Base-by-base conservation (phyloP, 116 monocot genomes). In the Dioscorea cayenensis region DNA sequence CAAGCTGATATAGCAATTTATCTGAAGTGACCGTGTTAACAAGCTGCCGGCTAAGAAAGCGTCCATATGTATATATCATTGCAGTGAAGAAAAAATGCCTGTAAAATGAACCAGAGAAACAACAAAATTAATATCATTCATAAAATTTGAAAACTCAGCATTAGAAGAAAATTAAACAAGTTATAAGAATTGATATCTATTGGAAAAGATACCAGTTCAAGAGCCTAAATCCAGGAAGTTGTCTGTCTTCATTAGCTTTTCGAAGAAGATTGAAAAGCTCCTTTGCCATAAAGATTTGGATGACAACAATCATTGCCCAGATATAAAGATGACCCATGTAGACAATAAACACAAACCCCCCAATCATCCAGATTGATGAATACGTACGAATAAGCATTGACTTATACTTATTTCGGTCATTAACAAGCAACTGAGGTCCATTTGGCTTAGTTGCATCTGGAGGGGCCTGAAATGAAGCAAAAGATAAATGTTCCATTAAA, bases 31-130 rank as follows among this genome's bases (percentile, higher is more conserved):
- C 77, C 69, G 96, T 92, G 76, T 90, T 96, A 28, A 90, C 96
- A 85, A 96, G 90, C 78, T 96, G 92, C 28, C 84, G 82, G 62
- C 92, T 92, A 63, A 96, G 85, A 73, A 96, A 96, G 70, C 90
- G 90, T 8, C 96, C 96, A 84, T 96, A 96, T 50, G 90, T 87
- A 81, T 80, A 96, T 70, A 92, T 70, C 92, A 96, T 90, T 10
- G 92, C 90, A 55, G 96, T 96, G 88, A 96, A 96, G 81, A 96
- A 96, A 76, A 96, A 96, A 75, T 90, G 88, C 96, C 96, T 96
- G 84, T 76, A 80, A 69, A 48, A 7, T 71, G 43, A 48, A 67
- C 13, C 13, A 55, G 52, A 71, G 66, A 36, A 62, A 25, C 32
- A 36, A 69, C 19, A 10, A 11, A 4, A 50, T 8, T 8, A 18